A percentile compares a stretch with the other conserved stretches of the same genome.
Conservation (phyloP, 345 rosid genomes). For the Eucalyptus lansdowneana region DNA sequence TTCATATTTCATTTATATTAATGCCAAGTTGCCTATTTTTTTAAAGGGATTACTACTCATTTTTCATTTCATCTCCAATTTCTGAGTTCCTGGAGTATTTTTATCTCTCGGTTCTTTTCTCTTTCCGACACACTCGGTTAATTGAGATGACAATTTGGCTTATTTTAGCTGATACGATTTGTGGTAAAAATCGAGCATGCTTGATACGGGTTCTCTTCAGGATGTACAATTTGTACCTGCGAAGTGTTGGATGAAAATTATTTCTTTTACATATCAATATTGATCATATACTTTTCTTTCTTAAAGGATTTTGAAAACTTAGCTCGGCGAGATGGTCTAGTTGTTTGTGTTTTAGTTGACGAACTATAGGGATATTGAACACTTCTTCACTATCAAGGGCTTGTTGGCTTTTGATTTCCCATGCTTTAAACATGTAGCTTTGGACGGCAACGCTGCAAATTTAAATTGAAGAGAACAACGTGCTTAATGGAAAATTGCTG, state of each 20-base stretch:
- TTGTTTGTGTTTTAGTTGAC: not conserved
- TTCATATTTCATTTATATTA: not conserved
- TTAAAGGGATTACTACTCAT: not conserved
- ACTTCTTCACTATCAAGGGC: not conserved
- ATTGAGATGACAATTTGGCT: not conserved
- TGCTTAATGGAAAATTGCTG: not conserved
- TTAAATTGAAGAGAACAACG: not conserved
- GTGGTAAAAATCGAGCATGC: not conserved
- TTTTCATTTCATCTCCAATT: not conserved
- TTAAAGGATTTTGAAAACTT: not conserved
- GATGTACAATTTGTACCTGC: not conserved
- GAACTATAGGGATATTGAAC: not conserved
- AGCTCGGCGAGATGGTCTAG: not conserved
- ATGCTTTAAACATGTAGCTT: not conserved
- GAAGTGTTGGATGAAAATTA: not conserved
- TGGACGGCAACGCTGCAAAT: not conserved
- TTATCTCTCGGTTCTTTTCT: not conserved
- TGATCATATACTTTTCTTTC: not conserved
- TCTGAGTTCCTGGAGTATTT: not conserved
- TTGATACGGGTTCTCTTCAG: not conserved
- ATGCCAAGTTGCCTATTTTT: not conserved
- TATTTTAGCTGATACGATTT: accelerated
- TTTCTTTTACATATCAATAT: not conserved
- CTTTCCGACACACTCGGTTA: not conserved
- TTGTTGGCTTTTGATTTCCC: not conserved